phyloP scores from a whole-genome alignment of 2,329 filamentous ascomycete genomes.

The Phialemoniopsis sp. region DNA sequence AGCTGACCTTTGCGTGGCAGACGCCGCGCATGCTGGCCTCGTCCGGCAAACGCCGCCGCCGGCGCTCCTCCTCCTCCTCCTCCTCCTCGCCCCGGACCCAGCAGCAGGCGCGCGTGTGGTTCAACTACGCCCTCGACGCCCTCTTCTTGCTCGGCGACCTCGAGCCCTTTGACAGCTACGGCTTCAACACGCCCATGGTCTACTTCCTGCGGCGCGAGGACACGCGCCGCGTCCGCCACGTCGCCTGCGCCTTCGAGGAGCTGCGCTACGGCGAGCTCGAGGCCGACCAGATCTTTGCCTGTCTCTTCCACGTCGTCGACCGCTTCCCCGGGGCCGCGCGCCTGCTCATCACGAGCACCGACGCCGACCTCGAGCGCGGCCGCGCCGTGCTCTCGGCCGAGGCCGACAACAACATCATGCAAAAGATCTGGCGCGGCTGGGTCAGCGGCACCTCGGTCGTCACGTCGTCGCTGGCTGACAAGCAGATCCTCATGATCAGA shows the following conservation, averaged over 20 bases:
- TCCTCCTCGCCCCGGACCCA: conserved; percentile 16
- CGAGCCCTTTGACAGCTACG: conserved; percentile 40
- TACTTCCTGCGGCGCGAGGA: conserved; percentile 41
- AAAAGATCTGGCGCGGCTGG: conserved; percentile 45
- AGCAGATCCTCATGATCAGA: conserved; percentile 37
- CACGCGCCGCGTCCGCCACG: conserved; percentile 34
- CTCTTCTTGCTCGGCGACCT: conserved; percentile 43
- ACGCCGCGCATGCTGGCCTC: conserved; percentile 32
- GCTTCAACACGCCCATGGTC: conserved; percentile 42
- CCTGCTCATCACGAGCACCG: conserved; percentile 34
- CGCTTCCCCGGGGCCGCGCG: conserved; percentile 29
- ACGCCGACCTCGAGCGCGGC: too few relatives aligned
- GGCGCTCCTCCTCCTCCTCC: too few relatives aligned
- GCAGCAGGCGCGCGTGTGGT: conserved; percentile 32
- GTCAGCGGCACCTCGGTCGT: conserved; percentile 33
- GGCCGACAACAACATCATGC: conserved; percentile 31
- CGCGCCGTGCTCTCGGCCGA: too few relatives aligned
- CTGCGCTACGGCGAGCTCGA: conserved; percentile 36
- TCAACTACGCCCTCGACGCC: conserved; percentile 43
- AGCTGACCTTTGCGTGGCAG: conserved; percentile 41
- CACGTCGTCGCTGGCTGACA: conserved; percentile 31
- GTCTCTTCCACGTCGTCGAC: conserved; percentile 43
- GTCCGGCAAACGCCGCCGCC: conserved; percentile 9
- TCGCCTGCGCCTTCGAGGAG: conserved; percentile 39
- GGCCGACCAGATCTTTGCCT: conserved; percentile 40